phyloP scores from a whole-genome alignment of 768 basidiomycete genomes.

The Candolleomyces efflorescens region DNA sequence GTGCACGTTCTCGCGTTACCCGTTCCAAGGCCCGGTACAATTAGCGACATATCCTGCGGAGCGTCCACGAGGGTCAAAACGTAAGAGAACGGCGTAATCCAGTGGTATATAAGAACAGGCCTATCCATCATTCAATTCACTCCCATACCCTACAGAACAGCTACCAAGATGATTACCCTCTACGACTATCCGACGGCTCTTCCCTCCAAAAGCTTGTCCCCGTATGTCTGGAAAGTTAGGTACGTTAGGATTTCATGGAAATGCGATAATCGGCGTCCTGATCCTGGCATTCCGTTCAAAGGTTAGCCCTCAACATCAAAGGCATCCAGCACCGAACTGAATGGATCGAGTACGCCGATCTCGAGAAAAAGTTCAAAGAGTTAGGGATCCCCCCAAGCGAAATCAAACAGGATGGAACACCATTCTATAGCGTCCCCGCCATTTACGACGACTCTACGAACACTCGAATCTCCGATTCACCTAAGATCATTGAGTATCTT shows the following conservation, averaged over 20 bases:
- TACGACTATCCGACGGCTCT: constrained; percentile 34
- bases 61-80: no score
- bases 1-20: no score
- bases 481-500: constrained; percentile 8
- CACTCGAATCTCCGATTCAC: constrained; percentile 4
- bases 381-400: constrained; percentile 1
- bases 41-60: no score
- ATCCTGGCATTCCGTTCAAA: neutral
- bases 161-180: constrained; percentile 21
- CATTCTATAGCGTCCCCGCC: constrained; percentile 5
- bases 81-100: no score
- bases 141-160: no score
- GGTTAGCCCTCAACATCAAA: constrained; percentile 16
- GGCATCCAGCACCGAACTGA: neutral
- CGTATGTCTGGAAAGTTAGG: constrained; percentile 33
- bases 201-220: constrained; percentile 27
- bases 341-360: constrained; percentile 7
- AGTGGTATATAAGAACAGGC: no score
- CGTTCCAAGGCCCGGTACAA: no score
- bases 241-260: neutral
- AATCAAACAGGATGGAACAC: constrained; percentile 3
- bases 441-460: constrained; percentile 7
- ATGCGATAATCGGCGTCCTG: neutral
- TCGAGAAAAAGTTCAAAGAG: constrained; percentile 1
- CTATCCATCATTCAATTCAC: no score